These are phyloP conservation scores for Penium margaritaceum DNA, from an alignment of 139 green algal species.

Conservation along the genomic window DNA sequence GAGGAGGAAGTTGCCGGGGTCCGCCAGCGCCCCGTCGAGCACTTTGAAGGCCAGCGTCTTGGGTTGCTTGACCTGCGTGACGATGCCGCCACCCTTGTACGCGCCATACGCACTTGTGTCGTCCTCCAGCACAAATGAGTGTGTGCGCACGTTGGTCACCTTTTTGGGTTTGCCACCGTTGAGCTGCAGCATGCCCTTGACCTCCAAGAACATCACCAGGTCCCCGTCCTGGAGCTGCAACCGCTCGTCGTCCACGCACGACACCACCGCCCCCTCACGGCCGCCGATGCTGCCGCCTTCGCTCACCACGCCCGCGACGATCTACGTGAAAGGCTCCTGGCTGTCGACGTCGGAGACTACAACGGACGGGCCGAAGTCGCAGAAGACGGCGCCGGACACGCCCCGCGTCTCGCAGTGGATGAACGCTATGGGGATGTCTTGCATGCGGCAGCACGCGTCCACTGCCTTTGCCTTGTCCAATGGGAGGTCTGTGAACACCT, in stretches of 20 bases:
- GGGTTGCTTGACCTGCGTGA: slow-evolving; percentile 74
- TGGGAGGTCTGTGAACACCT: slow-evolving; percentile 67
- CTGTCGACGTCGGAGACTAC: slow-evolving; percentile 81
- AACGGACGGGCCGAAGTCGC: slow-evolving; percentile 86
- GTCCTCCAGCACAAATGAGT: slow-evolving; percentile 87
- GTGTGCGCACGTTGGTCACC: slow-evolving; percentile 77
- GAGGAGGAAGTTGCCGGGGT: slow-evolving; percentile 88
- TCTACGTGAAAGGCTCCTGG: slow-evolving; percentile 75
- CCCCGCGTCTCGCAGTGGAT: slow-evolving; percentile 74
- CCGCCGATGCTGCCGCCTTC: slow-evolving; percentile 59
- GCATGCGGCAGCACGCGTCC: slow-evolving; percentile 73
- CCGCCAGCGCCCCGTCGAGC: slow-evolving; percentile 60
- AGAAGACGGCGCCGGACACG: slow-evolving; percentile 90
- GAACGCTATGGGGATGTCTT: slow-evolving; percentile 68
- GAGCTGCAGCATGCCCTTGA: slow-evolving; percentile 50
- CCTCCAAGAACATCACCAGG: slow-evolving; percentile 71
- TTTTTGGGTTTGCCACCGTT: slow-evolving; percentile 39
- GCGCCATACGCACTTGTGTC: slow-evolving; percentile 69
- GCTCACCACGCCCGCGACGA: slow-evolving; percentile 77
- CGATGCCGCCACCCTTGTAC: slow-evolving; percentile 77
- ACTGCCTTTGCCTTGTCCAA: slow-evolving; percentile 62
- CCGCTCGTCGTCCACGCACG: slow-evolving; percentile 93
- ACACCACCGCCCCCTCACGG: slow-evolving; percentile 80
- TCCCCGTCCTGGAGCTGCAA: slow-evolving; percentile 82
- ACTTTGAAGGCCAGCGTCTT: slow-evolving; percentile 79